Base-by-base conservation (phyloP, 2,329 filamentous ascomycete genomes). In the Cladosporium sp. region DNA sequence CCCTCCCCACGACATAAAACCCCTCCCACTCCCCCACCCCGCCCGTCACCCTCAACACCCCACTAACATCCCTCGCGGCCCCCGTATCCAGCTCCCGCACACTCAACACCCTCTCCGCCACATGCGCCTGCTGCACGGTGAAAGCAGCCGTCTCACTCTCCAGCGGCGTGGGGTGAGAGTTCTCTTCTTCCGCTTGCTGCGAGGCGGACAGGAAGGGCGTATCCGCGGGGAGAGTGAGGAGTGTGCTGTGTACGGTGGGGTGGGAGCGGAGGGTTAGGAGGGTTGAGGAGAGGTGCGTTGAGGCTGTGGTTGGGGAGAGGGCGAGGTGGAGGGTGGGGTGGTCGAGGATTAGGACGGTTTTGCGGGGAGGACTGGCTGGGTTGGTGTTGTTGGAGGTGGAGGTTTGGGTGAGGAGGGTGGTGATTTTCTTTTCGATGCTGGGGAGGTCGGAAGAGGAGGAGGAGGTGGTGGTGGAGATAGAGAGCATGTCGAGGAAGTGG, bases 61-160 rank as follows among this genome's bases (percentile, higher is more conserved):
- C 92, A 70, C 88, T 95, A 27, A 97, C 88, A 69, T 96, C 92
- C 65, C 80, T 85, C 55, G 92, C 91, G n/a, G 84, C 84, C 1
- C 92, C 92, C 0, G 90, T 95, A 63, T 95, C 90, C 54, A 97
- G 69, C 62, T 85, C 78, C 47, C 91, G 77, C 52, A 93, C 72
- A 54, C 87, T 82, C 60, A 95, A 70, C 3, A 92, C 78, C 55
- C 80, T 74, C n/a, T 80, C 72, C 7, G 90, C 88, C 60, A 82
- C 78, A 65, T 96, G 89, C n/a, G 86, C 87, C 56, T 86, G 70
- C 5, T 80, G 80, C 30, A 90, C 74, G 17, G 86, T 70, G 53
- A 96, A 80, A n/a, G 83, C 78, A 1, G 87, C 81, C 60, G 89
- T 83, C 53, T 85, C 79, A 42, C 75, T 79, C 65, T 93, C 88